Evolutionary conservation across 1,284 basidiomycete genomes (phyloP).

Genomic region (Leccinum solheimii): DNA sequence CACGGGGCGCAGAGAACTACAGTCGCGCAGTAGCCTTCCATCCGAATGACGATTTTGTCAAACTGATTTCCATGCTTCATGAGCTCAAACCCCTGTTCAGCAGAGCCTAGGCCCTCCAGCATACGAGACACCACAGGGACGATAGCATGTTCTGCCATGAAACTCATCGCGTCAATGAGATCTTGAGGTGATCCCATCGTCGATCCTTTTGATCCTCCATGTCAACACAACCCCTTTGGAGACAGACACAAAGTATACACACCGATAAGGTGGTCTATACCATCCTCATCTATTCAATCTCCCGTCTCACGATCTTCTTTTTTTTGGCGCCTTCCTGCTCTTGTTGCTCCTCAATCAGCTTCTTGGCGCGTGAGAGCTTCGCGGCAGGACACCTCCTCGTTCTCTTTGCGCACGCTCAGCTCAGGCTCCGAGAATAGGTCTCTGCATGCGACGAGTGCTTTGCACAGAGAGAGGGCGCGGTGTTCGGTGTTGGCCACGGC

Average conservation of each 20-base stretch:
- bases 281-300: no score
- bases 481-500: no score
- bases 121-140: constrained; percentile 76
- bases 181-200: constrained; percentile 83
- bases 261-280: constrained; percentile 55
- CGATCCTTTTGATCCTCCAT: constrained; percentile 49
- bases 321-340: no score
- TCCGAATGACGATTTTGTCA: constrained; percentile 70
- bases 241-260: constrained; percentile 20
- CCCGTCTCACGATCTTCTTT: no score
- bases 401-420: no score
- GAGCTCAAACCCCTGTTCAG: constrained; percentile 68
- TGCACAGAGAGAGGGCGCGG: no score
- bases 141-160: constrained; percentile 68
- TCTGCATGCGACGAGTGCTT: no score
- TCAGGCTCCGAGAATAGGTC: no score
- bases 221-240: constrained; percentile 11
- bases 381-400: no score
- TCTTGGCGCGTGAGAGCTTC: no score
- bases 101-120: constrained; percentile 65
- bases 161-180: constrained; percentile 69
- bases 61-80: constrained; percentile 62
- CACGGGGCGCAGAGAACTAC: constrained; percentile 9
- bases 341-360: not conserved
- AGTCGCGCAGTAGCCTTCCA: constrained; percentile 35